A percentile compares a stretch with the other conserved stretches of the same genome.
phyloP scores from a whole-genome alignment of 805 yeast species.

The Wickerhamomyces mucosus region DNA sequence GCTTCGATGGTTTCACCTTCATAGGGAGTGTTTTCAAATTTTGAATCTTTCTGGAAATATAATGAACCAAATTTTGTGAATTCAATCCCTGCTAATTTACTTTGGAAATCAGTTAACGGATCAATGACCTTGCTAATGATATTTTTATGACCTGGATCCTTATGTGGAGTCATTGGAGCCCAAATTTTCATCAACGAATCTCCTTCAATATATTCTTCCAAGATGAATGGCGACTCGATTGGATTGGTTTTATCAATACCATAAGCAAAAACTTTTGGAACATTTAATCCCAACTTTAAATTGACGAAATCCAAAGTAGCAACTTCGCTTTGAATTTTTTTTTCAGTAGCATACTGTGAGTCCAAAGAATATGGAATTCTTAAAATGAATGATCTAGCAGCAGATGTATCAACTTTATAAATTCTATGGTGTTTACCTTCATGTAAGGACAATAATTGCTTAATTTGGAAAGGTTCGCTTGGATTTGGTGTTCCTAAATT shows the following conservation, averaged over 20 bases:
- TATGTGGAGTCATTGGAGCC: constrained; percentile 71
- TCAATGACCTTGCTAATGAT: constrained; percentile 52
- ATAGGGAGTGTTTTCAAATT: constrained; percentile 28
- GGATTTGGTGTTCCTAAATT: constrained; percentile 35
- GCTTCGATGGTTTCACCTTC: constrained; percentile 47
- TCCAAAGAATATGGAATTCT: constrained; percentile 81
- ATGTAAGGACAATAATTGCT: constrained; percentile 73
- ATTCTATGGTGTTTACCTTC: constrained; percentile 93
- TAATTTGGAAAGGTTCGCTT: constrained; percentile 40
- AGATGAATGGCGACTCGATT: constrained; percentile 63
- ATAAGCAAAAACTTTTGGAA: constrained; percentile 65
- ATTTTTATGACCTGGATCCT: constrained; percentile 39
- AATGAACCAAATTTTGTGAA: constrained; percentile 76
- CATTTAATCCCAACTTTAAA: constrained; percentile 52
- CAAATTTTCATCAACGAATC: constrained; percentile 79
- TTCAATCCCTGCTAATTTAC: constrained; percentile 40
- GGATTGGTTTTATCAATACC: constrained; percentile 55
- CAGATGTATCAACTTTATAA: constrained; percentile 60
- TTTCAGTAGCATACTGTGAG: constrained; percentile 51
- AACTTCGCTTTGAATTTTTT: constrained; percentile 77
- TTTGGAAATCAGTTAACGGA: constrained; percentile 64
- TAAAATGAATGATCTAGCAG: constrained; percentile 54
- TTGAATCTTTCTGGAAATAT: constrained; percentile 60
- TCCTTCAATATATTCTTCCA: constrained; percentile 76
- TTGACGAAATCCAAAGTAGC: constrained; percentile 84